A percentile compares a stretch with the other conserved stretches of the same genome.
Conservation (phyloP, 371 early-diverging fungal genomes). For the Mortierella sp. region DNA sequence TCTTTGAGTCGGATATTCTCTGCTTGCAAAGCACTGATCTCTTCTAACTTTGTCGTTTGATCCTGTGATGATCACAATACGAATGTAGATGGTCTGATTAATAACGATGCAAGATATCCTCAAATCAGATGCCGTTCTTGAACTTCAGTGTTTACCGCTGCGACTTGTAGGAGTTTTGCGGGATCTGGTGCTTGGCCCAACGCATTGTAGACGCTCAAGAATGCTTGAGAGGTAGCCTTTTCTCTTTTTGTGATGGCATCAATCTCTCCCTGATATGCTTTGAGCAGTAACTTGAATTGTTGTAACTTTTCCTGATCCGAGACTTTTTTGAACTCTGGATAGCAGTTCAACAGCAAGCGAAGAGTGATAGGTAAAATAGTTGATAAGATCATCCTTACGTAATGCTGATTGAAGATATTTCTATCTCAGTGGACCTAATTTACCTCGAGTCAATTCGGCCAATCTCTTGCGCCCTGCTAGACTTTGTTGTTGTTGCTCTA, state of each 20-base stretch:
- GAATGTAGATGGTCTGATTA: neutral
- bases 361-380: neutral
- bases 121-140: neutral
- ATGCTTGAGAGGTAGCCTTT: constrained; percentile 87
- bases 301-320: constrained; percentile 83
- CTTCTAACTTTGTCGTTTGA: constrained; percentile 66
- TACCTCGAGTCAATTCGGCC: constrained; percentile 91
- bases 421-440: neutral
- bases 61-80: constrained; percentile 58
- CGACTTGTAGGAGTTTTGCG: constrained; percentile 57
- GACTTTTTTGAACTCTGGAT: constrained; percentile 81
- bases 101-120: neutral
- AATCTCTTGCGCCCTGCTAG: constrained; percentile 81
- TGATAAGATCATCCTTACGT: neutral
- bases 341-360: neutral
- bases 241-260: constrained; percentile 88
- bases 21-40: constrained; percentile 61
- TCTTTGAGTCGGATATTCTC: constrained; percentile 71
- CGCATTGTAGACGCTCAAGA: constrained; percentile 83
- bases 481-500: constrained; percentile 88
- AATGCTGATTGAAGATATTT: neutral
- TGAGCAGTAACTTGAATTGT: constrained; percentile 79
- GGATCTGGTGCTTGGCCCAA: constrained; percentile 92
- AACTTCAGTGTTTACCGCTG: constrained; percentile 22
- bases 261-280: constrained; percentile 93